Percentiles rank a stretch among this genome's conserved stretches.
These are phyloP conservation scores for Ophiostoma ulmi DNA, from an alignment of 2,329 filamentous ascomycete genomes.

Conservation along the genomic window DNA sequence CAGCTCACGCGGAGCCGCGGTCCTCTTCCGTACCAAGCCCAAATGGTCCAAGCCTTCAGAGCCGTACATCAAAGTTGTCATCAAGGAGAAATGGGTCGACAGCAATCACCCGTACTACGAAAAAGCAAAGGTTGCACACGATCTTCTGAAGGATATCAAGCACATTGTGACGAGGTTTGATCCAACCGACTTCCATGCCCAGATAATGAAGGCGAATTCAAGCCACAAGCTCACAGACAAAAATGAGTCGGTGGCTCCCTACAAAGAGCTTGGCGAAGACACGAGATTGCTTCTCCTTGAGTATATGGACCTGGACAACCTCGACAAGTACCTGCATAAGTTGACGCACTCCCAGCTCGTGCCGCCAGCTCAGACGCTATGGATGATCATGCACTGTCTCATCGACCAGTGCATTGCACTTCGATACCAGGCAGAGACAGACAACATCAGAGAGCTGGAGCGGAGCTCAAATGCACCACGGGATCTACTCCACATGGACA, in stretches of 20 bases:
- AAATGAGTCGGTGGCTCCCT: background rate
- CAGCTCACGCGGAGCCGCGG: background rate
- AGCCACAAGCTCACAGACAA: background rate
- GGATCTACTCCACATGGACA: conserved; percentile 22
- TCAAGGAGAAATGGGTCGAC: background rate
- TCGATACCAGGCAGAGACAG: background rate
- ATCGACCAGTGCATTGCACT: conserved; percentile 13
- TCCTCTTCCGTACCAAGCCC: background rate
- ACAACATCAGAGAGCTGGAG: background rate
- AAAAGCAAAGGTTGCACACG: background rate
- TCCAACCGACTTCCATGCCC: background rate
- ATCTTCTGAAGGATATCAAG: background rate
- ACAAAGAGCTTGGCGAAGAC: background rate
- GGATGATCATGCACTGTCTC: conserved; percentile 13
- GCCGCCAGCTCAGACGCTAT: background rate
- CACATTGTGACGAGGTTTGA: background rate
- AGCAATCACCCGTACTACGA: background rate
- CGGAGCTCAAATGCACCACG: background rate
- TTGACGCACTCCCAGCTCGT: background rate
- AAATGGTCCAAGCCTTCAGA: background rate
- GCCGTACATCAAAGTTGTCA: background rate
- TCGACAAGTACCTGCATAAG: conserved; percentile 1
- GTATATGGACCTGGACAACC: conserved; percentile 8
- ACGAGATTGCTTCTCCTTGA: background rate
- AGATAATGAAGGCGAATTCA: background rate